Evolutionary conservation across 1,139 yeast species (phyloP), one percentile per base, ranked within the genome.

Genomic region (Scheffersomyces cryptocercus): DNA sequence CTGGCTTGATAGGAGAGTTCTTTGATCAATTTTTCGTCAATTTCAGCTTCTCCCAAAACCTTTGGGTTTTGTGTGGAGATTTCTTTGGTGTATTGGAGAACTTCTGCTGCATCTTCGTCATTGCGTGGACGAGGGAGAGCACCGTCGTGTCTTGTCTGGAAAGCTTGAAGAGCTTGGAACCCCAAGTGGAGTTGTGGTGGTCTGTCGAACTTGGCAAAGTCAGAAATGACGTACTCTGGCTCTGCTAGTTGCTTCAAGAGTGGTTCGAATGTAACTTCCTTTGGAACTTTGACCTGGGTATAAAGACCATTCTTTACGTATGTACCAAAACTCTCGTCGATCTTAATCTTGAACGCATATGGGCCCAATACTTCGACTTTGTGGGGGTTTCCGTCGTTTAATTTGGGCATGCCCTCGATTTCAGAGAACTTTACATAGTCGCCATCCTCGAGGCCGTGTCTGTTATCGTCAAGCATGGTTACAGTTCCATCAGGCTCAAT

Each of bases 381-480:
- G 59, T 77, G 82, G 2, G 93, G 81, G 42, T 77, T 68, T 6
- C 89, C 95, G 47, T 83, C 84, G 60, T 87, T 88, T 49, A 93
- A 72, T 51, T 69, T 70, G 3, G 70, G 73, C 68, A 79, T 73
- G 20, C 97, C 97, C 55, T 84, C 81, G 30, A 91, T 84, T 65
- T 91, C 98, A n/a, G 88, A 64, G 59, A 91, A 91, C 61, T 85
- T 87, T 43, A 93, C 97, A 61, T 71, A 88, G 58, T 88, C 88
- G 14, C 97, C 98, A 64, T 89, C 97, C 69, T 90, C 89, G 45
- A 93, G 74, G 10, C 97, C 96, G 61, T 93, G 99, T 65, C 98
- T 84, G 49, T 81, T 84, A 54, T 90, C 98, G 61, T 88, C 97
- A 56, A 91, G 77, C 76, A 88, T 88, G 24, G 97, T 87, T 29